A percentile compares a stretch with the other conserved stretches of the same genome.
These are phyloP conservation scores for Senna siamea DNA, from an alignment of 306 rosid species.

Conservation along the genomic window DNA sequence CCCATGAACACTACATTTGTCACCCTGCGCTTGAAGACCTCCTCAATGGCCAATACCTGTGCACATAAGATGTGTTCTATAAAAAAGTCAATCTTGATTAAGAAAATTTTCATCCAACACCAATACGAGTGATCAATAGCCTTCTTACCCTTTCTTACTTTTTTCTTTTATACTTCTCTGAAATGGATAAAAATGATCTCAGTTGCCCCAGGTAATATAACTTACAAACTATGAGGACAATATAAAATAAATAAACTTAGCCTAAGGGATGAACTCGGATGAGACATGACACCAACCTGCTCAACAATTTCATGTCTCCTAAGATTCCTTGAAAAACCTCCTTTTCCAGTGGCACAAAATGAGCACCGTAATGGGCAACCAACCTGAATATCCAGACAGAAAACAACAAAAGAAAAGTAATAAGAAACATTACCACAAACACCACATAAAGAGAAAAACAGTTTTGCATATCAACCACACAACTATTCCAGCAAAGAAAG, in stretches of 20 bases:
- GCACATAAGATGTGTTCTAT: conserved; percentile 31
- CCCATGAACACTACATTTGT: conserved; percentile 98
- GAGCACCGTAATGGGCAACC: conserved; percentile 96
- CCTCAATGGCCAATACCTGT: conserved; percentile 96
- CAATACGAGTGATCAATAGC: not conserved
- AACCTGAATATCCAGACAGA: conserved; percentile 60
- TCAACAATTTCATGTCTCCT: conserved; percentile 83
- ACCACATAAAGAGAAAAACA: conserved; percentile 16
- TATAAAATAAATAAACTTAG: conserved; percentile 27
- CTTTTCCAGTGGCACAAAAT: conserved; percentile 98
- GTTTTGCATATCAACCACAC: conserved; percentile 24
- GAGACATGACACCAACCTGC: conserved; percentile 61
- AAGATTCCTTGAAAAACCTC: conserved; percentile 94
- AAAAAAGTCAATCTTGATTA: conserved; percentile 30
- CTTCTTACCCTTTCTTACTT: not conserved
- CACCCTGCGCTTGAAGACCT: conserved; percentile 85
- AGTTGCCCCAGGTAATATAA: conserved; percentile 9
- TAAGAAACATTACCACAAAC: conserved; percentile 21
- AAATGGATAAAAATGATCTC: conserved; percentile 12
- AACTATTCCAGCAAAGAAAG: conserved; percentile 30
- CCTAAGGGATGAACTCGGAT: conserved; percentile 18
- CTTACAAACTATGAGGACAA: conserved; percentile 18
- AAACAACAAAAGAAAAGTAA: conserved; percentile 21
- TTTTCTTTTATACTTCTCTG: not conserved
- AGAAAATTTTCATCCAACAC: conserved; percentile 27